These are phyloP conservation scores for Cephaloascus fragrans DNA, from an alignment of 805 yeast genomes.

Conservation along the genomic window DNA sequence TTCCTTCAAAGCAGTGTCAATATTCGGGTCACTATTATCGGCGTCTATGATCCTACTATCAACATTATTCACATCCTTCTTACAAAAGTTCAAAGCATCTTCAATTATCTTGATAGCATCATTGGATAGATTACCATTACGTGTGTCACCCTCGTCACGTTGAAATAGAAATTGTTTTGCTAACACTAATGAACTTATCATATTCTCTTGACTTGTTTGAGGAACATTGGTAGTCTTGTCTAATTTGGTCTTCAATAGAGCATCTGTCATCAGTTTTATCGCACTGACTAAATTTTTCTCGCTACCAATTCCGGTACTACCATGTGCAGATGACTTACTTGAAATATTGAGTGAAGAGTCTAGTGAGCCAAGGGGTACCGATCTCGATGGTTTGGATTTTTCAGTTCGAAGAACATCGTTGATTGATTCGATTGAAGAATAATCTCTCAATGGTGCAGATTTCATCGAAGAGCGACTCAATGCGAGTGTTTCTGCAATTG, in stretches of 20 bases:
- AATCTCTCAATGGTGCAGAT: slow-evolving; percentile 15
- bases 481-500: slow-evolving; percentile 55
- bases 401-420: slow-evolving; percentile 11
- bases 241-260: slow-evolving; percentile 11
- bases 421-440: slow-evolving; percentile 15
- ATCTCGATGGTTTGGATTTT: not conserved
- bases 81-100: slow-evolving; percentile 12
- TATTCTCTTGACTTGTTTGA: slow-evolving; percentile 12
- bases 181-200: slow-evolving; percentile 17
- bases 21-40: slow-evolving; percentile 1
- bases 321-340: slow-evolving; percentile 13
- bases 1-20: slow-evolving; percentile 3
- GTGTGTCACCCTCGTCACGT: slow-evolving; percentile 3
- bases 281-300: slow-evolving; percentile 22
- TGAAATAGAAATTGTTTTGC: slow-evolving; percentile 21
- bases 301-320: slow-evolving; percentile 8
- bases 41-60: not conserved
- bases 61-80: not conserved
- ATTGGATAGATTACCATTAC: slow-evolving; percentile 6
- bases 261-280: slow-evolving; percentile 27
- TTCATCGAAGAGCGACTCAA: slow-evolving; percentile 37
- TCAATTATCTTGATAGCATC: slow-evolving; percentile 16
- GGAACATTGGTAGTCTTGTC: slow-evolving; percentile 8
- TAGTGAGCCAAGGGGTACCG: slow-evolving; percentile 1
- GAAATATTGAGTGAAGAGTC: slow-evolving; percentile 2